Percentiles rank a stretch among this genome's conserved stretches.
Evolutionary conservation across 2,329 filamentous ascomycete species (phyloP).

Genomic region (Hypomyces perniciosus): DNA sequence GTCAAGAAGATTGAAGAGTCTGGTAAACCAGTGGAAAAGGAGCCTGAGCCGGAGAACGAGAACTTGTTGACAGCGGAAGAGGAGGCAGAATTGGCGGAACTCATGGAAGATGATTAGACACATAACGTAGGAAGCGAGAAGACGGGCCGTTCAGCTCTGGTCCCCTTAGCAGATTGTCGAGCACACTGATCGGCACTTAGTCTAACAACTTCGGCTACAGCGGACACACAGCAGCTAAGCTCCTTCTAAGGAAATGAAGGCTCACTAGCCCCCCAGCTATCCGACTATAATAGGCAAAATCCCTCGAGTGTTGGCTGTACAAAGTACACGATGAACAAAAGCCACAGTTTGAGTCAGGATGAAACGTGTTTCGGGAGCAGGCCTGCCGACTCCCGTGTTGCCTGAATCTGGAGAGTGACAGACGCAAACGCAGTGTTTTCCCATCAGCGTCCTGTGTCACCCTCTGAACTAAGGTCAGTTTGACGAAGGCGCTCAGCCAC

Average conservation of each 20-base stretch:
- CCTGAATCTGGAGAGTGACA: neutral
- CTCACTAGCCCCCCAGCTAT: too few species aligned
- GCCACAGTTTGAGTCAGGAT: neutral
- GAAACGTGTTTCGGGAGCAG: neutral
- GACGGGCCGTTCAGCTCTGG: neutral
- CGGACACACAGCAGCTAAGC: too few species aligned
- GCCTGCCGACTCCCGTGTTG: neutral
- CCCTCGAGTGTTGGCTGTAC: neutral
- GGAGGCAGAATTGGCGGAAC: constrained; percentile 82
- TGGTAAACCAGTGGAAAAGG: constrained; percentile 46
- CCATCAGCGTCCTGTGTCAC: too few species aligned
- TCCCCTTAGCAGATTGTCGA: neutral
- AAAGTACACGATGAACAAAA: neutral
- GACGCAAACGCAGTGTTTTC: too few species aligned
- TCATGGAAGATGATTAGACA: constrained; percentile 64
- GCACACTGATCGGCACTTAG: too few species aligned
- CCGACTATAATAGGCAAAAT: too few species aligned
- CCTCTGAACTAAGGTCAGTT: too few species aligned
- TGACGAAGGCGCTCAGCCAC: too few species aligned
- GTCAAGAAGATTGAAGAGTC: constrained; percentile 41
- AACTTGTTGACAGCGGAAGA: constrained; percentile 76
- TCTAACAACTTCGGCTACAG: too few species aligned
- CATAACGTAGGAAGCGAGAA: neutral
- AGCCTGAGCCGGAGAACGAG: constrained; percentile 37
- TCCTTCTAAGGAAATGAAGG: too few species aligned